Evolutionary conservation across 2,329 filamentous ascomycete genomes (phyloP).

Genomic region (Talaromyces funiculosus): DNA sequence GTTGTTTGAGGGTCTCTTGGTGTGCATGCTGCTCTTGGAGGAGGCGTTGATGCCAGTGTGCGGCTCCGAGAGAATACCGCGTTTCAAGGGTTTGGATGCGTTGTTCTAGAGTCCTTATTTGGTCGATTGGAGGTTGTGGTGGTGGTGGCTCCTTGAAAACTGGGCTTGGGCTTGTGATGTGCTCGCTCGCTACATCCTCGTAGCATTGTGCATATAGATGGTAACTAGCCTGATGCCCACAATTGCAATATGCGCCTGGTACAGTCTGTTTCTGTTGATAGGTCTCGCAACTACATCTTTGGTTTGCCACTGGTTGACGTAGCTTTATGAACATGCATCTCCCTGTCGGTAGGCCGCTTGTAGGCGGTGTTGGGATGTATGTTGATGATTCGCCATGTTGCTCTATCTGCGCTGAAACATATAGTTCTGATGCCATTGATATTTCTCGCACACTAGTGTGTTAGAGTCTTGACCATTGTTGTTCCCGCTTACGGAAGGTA

Average conservation of each 20-base stretch:
- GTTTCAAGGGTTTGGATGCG: background rate
- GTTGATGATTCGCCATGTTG: background rate
- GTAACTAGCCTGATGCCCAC: background rate
- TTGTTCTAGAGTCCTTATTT: background rate
- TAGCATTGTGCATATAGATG: background rate
- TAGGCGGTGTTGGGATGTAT: background rate
- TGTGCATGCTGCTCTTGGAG: background rate
- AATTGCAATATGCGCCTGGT: background rate
- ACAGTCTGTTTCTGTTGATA: background rate
- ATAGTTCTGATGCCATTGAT: background rate
- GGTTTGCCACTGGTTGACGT: background rate
- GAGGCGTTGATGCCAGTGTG: background rate
- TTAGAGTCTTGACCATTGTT: background rate
- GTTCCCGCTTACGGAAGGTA: background rate
- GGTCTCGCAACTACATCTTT: background rate
- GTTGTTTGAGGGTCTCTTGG: background rate
- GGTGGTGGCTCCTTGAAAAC: background rate
- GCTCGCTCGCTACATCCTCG: background rate
- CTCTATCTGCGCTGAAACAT: background rate
- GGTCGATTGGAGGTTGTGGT: background rate
- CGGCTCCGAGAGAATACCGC: background rate
- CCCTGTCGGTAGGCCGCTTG: background rate
- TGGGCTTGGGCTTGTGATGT: background rate
- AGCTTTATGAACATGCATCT: background rate
- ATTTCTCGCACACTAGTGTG: background rate